phyloP scores from a whole-genome alignment of 2,329 filamentous ascomycete genomes.

The Xenoacremonium recifei region DNA sequence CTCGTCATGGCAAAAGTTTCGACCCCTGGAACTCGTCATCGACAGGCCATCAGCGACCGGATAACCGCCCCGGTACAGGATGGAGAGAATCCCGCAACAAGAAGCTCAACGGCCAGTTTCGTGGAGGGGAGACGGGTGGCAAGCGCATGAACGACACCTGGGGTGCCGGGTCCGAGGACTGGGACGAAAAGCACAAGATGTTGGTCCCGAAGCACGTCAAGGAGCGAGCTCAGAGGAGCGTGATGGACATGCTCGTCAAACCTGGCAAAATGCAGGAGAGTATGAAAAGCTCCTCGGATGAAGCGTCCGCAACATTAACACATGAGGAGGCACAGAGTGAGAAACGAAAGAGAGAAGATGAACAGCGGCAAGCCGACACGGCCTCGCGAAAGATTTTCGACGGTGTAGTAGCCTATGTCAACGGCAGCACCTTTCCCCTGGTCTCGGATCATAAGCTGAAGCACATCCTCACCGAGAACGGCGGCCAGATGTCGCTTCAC shows the following conservation, averaged over 20 bases:
- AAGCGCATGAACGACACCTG: constrained; percentile 62
- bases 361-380: constrained; percentile 39
- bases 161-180: constrained; percentile 61
- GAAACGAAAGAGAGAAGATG: constrained; percentile 46
- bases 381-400: constrained; percentile 57
- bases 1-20: constrained; percentile 46
- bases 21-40: constrained; percentile 73
- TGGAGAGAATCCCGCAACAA: constrained; percentile 70
- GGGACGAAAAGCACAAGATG: constrained; percentile 42
- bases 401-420: constrained; percentile 76
- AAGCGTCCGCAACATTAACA: constrained; percentile 7
- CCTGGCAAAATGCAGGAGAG: constrained; percentile 42
- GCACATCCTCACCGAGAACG: constrained; percentile 71
- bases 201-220: constrained; percentile 43
- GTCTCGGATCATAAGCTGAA: constrained; percentile 88
- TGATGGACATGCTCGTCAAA: constrained; percentile 53
- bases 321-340: constrained; percentile 22
- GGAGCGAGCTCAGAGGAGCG: constrained; percentile 40
- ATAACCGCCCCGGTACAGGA: constrained; percentile 59
- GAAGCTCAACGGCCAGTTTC: constrained; percentile 72
- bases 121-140: constrained; percentile 54
- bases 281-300: constrained; percentile 3
- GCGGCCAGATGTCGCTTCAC: constrained; percentile 67
- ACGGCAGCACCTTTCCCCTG: constrained; percentile 78
- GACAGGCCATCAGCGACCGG: constrained; percentile 76